Evolutionary conservation across 257 asterid species (phyloP), one percentile per base, ranked within the genome.

Genomic region (Misopates orontium): DNA sequence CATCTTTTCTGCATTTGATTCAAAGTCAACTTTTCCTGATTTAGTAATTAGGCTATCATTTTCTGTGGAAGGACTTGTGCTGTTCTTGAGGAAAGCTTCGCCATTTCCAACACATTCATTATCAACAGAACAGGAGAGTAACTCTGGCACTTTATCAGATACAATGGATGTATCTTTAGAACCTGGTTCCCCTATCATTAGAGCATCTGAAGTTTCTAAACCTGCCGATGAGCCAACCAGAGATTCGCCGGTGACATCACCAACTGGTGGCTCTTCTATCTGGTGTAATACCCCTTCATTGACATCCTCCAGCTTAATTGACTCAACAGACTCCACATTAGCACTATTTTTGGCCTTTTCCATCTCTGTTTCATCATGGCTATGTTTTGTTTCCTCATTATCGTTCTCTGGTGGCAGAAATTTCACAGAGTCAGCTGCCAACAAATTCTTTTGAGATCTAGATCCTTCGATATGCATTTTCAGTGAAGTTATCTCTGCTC

Each of bases 401-500:
- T 72, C 79, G 68, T 75, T 83, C 68, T 83, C 83, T 23, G 57
- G 44, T 60, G 85, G 76, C 62, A 71, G 64, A 56, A 76, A 50
- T 55, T 72, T 61, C 58, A 75, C 82, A 58, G 85, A 75, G 68
- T 70, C 84, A 44, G 67, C 48, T 56, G 77, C 59, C 56, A 77
- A 50, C 36, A 79, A 59, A 53, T 47, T 69, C 39, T 78, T 83
- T 25, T 83, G 89, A 49, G 93, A 79, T 53, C 72, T 90, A 76
- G 87, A 79, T 51, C 83, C 91, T 80, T 91, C 97, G 64, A 88
- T 80, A 52, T 79, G 83, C 96, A 85, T 85, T 78, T 94, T 91
- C 62, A 94, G 83, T 47, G 96, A 82, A 71, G 99, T 94, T 82
- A 94, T 85, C 84, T 94, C 99, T 71, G 96, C 96, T 80, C 97